A percentile compares a stretch with the other conserved stretches of the same genome.
phyloP scores from a whole-genome alignment of 208 protist genomes.

The Porcisia deanei region DNA sequence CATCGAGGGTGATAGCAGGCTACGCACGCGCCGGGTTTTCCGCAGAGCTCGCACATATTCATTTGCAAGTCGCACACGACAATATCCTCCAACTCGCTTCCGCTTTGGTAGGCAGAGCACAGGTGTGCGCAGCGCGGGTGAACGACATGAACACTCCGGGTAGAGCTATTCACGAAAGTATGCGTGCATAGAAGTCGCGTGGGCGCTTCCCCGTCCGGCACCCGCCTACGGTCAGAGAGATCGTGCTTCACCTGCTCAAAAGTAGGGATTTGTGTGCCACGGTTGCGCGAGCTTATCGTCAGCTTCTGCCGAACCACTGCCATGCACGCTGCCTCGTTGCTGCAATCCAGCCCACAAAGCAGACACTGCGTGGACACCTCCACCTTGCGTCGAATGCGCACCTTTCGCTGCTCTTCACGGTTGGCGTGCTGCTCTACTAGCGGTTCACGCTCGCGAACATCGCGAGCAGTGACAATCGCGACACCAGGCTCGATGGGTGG shows the following conservation, averaged over 20 bases:
- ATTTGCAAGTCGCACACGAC: conserved; percentile 51
- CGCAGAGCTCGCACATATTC: conserved; percentile 70
- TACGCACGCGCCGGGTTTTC: conserved; percentile 67
- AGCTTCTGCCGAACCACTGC: conserved; percentile 56
- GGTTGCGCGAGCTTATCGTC: conserved; percentile 56
- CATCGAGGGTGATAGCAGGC: conserved; percentile 87
- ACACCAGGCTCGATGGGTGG: conserved; percentile 49
- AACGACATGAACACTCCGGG: conserved; percentile 65
- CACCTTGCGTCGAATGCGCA: conserved; percentile 60
- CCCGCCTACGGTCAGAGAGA: conserved; percentile 50
- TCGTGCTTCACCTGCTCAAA: conserved; percentile 52
- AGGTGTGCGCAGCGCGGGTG: conserved; percentile 85
- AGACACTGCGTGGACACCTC: conserved; percentile 66
- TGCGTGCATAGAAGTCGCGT: conserved; percentile 55
- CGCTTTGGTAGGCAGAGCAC: conserved; percentile 73
- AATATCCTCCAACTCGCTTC: conserved; percentile 74
- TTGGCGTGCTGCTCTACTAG: conserved; percentile 63
- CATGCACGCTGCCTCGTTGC: conserved; percentile 40
- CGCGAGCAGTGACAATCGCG: conserved; percentile 31
- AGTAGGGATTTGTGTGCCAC: conserved; percentile 53
- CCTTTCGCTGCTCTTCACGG: conserved; percentile 61
- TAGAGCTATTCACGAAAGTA: conserved; percentile 65
- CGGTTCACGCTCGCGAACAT: conserved; percentile 58
- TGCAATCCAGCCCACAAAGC: conserved; percentile 75
- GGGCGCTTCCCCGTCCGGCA: conserved; percentile 16